Evolutionary conservation across 495 filamentous ascomycete genomes (phyloP).

Genomic region (Podospora fimiseda): DNA sequence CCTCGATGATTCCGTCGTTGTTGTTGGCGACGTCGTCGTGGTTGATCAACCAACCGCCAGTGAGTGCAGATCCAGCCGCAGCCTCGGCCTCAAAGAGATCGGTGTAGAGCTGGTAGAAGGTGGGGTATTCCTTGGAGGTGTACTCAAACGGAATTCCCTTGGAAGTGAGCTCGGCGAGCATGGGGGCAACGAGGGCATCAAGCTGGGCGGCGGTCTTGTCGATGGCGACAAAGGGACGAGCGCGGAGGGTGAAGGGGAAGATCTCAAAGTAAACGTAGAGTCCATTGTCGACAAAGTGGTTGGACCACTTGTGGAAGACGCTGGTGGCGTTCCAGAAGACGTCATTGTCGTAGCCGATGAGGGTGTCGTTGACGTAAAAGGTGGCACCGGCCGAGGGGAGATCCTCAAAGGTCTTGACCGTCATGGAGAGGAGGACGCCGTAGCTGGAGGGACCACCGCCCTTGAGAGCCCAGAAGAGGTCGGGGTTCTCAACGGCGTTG

Average conservation of each 20-base stretch:
- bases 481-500: conserved; percentile 21
- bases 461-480: conserved; percentile 55
- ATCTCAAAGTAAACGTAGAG: conserved; percentile 39
- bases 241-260: conserved; percentile 16
- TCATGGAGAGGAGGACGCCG: conserved; percentile 48
- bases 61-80: conserved; percentile 19
- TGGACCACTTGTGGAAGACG: conserved; percentile 41
- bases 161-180: conserved; percentile 31
- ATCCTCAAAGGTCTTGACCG: conserved; percentile 40
- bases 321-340: conserved; percentile 40
- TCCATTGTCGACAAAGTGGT: conserved; percentile 38
- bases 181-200: conserved; percentile 25
- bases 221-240: conserved; percentile 21
- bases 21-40: conserved; percentile 30
- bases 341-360: conserved; percentile 22
- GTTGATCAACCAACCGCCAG: conserved; percentile 37
- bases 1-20: conserved; percentile 29
- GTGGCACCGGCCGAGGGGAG: conserved; percentile 23
- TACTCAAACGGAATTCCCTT: conserved; percentile 19
- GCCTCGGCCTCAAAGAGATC: conserved; percentile 32
- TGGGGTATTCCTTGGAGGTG: conserved; percentile 25
- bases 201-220: conserved; percentile 27
- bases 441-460: conserved; percentile 50
- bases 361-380: conserved; percentile 26
- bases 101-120: conserved; percentile 35